Base-by-base conservation (phyloP, 2,329 filamentous ascomycete genomes). In the Grosmannia penicillata region DNA sequence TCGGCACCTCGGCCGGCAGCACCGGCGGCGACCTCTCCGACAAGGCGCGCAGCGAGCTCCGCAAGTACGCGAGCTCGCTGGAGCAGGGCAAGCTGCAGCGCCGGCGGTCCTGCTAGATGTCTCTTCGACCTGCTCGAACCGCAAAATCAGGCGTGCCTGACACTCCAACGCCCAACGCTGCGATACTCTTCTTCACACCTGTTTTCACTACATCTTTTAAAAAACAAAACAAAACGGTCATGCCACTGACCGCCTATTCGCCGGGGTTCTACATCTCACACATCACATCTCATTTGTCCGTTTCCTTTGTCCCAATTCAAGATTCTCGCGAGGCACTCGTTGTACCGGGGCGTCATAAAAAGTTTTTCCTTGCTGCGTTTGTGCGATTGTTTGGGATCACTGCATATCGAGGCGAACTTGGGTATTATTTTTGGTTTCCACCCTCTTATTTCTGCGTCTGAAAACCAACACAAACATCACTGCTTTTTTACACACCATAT, bases 1-100 rank as follows among this genome's bases (percentile, higher is more conserved):
- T 36, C 23, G 36, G 45, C 36, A 28, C 39, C 5, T 72, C 71
- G 41, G 60, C 63, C 39, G 57, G 57, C 36, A 66, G 66, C 49
- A 72, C 75, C 41, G 56, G 60, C 18, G 57, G 56, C 31, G 66
- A 71, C 34, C 65, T 93, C 46, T 86, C 85, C 4, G 77, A 82
- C 47, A 80, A 82, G 57, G 78, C 82, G 22, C 76, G 75, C 51
- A 77, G 74, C 57, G 85, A 93, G 56, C 72, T 95, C 26, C 76
- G 79, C 53, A 79, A 81, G 48, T 95, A 95, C 58, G 82, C 83
- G 48, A 82, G 80, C 53, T 85, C 82, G 3, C 94, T 95, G 55
- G 87, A 95, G 58, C 82, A 86, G 48, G 78, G 81, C 41, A 72
- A 82, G 44, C 54, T 65, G 39, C 68, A 72, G 50, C 68, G 71